Base-by-base conservation (phyloP, 202 grass and related monocot species). In the Cymbopogon flexuosus region DNA sequence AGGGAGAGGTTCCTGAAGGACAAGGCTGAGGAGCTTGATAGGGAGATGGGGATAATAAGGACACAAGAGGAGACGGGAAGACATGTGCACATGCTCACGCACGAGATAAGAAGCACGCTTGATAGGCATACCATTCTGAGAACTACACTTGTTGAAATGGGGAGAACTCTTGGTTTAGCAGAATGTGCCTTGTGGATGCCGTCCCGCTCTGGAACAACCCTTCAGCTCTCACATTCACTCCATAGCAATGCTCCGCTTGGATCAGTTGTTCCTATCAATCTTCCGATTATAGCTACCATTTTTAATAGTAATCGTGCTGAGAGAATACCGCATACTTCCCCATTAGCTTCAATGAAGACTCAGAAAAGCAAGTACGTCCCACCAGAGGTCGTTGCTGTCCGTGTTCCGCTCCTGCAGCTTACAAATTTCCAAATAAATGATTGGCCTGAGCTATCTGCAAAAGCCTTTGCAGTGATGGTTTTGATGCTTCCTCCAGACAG, bases 141-240 rank as follows among this genome's bases (percentile, higher is more conserved):
- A 79, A 97, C 90, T 62, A 97, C 93, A 8, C 86, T 97, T 66
- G 90, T 97, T 73, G 90, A 97, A 49, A 69, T 97, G 58, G 86
- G 78, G 79, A 88, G 90, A 62, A 97, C 88, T 47, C 84, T 97
- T 84, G 75, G 36, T 65, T 88, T 97, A 83, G 86, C 88, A 5
- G 90, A 93, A 58, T 97, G 93, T 76, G 88, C 86, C 5, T 36
- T 97, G 61, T 97, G 93, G 93, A 93, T 89, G 88, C 93, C 93
- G 23, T 89, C 90, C 42, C 77, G 73, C 42, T 77, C 85, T 76
- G 90, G 86, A 73, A 81, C 72, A 80, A 83, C 75, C 11, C 93
- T 97, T 82, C 88, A 91, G 54, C 90, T 97, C 23, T 97, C 90
- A 31, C 90, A 91, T 76, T 80, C 93, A 1, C 72, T 97, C 65